Conservation (phyloP, 2,329 filamentous ascomycete genomes). For the Cryoendolithus antarcticus region DNA sequence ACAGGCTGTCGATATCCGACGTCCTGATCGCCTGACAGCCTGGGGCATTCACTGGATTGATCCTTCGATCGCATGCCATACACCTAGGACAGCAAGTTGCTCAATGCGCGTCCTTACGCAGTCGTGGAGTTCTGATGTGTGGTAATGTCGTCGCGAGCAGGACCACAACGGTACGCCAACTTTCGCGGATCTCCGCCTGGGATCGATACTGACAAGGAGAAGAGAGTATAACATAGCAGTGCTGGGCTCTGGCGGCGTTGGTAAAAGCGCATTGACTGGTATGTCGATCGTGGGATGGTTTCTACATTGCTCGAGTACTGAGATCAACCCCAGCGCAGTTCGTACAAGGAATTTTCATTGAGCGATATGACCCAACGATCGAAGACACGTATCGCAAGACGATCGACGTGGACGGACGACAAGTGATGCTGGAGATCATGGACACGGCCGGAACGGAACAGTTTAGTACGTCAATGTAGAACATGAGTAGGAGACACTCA, state of each 20-base stretch:
- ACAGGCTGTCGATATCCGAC: too few relatives aligned
- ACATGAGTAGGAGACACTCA: too few relatives aligned
- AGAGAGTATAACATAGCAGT: conserved; percentile 74
- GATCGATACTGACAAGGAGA: too few relatives aligned
- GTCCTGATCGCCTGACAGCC: too few relatives aligned
- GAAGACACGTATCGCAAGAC: conserved; percentile 50
- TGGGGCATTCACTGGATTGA: too few relatives aligned
- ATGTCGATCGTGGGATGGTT: conserved; percentile 14
- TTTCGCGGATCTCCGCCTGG: too few relatives aligned
- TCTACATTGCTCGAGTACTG: neutral
- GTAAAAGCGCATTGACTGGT: conserved; percentile 88
- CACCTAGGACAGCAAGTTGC: too few relatives aligned
- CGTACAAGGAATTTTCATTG: conserved; percentile 88
- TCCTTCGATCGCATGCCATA: too few relatives aligned
- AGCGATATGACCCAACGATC: conserved; percentile 54
- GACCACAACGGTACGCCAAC: conserved; percentile 5
- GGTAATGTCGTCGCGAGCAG: conserved; percentile 6
- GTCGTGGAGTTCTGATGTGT: too few relatives aligned
- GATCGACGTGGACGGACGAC: conserved; percentile 69
- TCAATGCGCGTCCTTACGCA: too few relatives aligned
- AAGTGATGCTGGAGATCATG: conserved; percentile 82
- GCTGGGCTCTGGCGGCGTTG: conserved; percentile 73
- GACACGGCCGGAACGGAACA: conserved; percentile 88
- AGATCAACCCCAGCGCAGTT: conserved; percentile 59
- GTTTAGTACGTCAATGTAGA: conserved; percentile 54